Evolutionary conservation across 305 asterid species (phyloP).

Genomic region (Ajuga reptans): DNA sequence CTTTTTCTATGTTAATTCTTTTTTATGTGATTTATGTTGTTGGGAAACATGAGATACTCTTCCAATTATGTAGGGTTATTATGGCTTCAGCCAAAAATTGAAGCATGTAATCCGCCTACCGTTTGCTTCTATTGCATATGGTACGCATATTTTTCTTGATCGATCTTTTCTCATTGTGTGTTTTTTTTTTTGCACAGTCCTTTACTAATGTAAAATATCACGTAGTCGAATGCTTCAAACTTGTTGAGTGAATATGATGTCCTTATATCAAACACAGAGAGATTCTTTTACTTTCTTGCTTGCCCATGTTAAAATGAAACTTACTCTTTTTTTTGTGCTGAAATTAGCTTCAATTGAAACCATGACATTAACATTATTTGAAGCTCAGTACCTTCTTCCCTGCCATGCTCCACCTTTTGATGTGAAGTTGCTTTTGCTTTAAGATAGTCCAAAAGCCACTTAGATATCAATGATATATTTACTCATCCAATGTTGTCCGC

Average conservation of each 20-base stretch:
- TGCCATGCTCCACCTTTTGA: conserved; percentile 5
- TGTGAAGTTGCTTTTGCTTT: background rate
- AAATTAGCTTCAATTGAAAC: background rate
- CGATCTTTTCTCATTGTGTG: background rate
- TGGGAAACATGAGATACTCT: conserved; percentile 22
- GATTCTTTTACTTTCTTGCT: background rate
- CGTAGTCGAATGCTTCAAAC: background rate
- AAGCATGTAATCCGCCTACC: conserved; percentile 88
- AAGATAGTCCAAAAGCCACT: background rate
- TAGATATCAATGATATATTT: background rate
- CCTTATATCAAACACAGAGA: background rate
- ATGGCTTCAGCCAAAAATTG: conserved; percentile 94
- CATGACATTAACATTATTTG: background rate
- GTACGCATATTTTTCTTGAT: conserved; percentile 36
- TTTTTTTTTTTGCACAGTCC: conserved; percentile 4
- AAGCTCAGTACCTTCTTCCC: conserved; percentile 1
- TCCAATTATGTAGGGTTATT: conserved; percentile 74
- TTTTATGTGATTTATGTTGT: conserved; percentile 16
- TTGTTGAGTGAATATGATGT: background rate
- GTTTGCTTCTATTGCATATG: conserved; percentile 76
- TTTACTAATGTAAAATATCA: background rate
- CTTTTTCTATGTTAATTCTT: background rate
- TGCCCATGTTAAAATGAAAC: background rate
- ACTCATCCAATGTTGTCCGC: background rate
- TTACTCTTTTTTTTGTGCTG: background rate